Percentiles rank a stretch among this genome's conserved stretches.
Conservation (phyloP, 768 basidiomycete species). For the Tulasnella sp. region DNA sequence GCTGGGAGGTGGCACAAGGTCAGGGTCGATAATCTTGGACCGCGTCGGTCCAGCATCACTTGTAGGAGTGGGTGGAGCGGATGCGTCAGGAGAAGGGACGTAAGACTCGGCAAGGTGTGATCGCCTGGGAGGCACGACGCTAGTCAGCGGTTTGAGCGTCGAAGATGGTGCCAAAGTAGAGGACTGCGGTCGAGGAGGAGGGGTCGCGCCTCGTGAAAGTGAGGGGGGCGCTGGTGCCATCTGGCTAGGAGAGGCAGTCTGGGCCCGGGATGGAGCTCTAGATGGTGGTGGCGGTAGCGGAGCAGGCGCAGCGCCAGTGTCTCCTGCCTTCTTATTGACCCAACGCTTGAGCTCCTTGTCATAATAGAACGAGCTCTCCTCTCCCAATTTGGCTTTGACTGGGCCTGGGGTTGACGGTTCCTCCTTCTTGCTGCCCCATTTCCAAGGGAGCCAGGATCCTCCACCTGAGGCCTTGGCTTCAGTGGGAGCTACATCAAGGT, state of each 20-base stretch:
- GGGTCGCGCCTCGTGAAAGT: conserved; percentile 18
- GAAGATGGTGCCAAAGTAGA: not conserved
- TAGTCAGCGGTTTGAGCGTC: not conserved
- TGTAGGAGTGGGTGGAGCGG: not conserved
- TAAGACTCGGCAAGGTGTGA: conserved; percentile 26
- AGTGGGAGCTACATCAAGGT: conserved; percentile 32
- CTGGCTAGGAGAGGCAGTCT: conserved; percentile 74
- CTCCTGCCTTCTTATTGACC: conserved; percentile 85
- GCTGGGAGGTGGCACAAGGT: conserved; percentile 17
- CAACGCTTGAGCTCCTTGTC: conserved; percentile 94
- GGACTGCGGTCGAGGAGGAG: conserved; percentile 25
- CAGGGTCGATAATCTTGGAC: conserved; percentile 22
- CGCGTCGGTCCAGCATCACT: not conserved
- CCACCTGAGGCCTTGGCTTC: conserved; percentile 37
- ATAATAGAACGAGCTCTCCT: conserved; percentile 85
- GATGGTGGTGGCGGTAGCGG: conserved; percentile 72
- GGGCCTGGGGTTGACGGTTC: conserved; percentile 59
- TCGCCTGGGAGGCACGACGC: conserved; percentile 10
- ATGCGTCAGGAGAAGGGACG: conserved; percentile 5
- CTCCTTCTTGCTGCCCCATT: conserved; percentile 64
- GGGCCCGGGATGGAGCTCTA: conserved; percentile 76
- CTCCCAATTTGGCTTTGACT: conserved; percentile 87
- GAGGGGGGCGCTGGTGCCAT: not conserved
- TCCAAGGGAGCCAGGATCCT: conserved; percentile 75
- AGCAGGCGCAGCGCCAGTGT: conserved; percentile 49